Conservation (phyloP, 2,329 filamentous ascomycete species). For the Rugonectria rugulosa region DNA sequence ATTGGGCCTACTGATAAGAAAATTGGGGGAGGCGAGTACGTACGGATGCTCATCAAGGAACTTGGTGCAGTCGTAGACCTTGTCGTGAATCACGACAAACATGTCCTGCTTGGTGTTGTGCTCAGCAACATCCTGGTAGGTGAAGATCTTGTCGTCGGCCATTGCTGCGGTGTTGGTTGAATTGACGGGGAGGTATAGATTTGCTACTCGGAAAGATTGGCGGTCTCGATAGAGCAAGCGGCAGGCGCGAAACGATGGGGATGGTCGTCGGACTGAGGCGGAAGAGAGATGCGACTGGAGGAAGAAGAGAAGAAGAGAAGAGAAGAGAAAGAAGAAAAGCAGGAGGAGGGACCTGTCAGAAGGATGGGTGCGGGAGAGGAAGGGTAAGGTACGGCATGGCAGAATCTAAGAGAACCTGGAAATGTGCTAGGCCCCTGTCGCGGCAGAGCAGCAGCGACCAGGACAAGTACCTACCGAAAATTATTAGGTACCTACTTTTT, state of each 20-base stretch:
- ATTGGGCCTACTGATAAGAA: slow-evolving; percentile 6
- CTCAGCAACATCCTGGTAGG: slow-evolving; percentile 80
- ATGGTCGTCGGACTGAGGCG: slow-evolving; percentile 23
- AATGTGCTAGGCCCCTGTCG: slow-evolving; percentile 31
- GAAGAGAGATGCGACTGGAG: slow-evolving; percentile 14
- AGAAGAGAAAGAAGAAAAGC: slow-evolving; percentile 18
- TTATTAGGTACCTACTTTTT: slow-evolving; percentile 10
- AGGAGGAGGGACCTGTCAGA: slow-evolving; percentile 19
- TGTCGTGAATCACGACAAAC: slow-evolving; percentile 91
- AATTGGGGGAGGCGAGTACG: slow-evolving; percentile 45
- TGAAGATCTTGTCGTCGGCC: slow-evolving; percentile 62
- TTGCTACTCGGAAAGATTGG: slow-evolving; percentile 8
- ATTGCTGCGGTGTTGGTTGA: slow-evolving; percentile 34
- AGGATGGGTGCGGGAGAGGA: slow-evolving; percentile 18
- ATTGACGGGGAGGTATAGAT: slow-evolving; percentile 22
- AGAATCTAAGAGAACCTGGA: slow-evolving; percentile 13
- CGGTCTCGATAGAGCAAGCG: slow-evolving; percentile 15
- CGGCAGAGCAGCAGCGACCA: slow-evolving; percentile 6
- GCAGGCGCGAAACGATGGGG: slow-evolving; percentile 15
- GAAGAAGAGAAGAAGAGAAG: slow-evolving; percentile 15
- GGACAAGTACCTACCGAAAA: slow-evolving; percentile 2
- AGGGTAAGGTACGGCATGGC: slow-evolving; percentile 19
- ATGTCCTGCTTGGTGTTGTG: slow-evolving; percentile 96
- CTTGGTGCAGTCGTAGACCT: slow-evolving; percentile 88
- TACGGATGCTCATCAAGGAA: slow-evolving; percentile 98